Evolutionary conservation across 345 rosid species (phyloP).

Genomic region (Populus pruinosa): DNA sequence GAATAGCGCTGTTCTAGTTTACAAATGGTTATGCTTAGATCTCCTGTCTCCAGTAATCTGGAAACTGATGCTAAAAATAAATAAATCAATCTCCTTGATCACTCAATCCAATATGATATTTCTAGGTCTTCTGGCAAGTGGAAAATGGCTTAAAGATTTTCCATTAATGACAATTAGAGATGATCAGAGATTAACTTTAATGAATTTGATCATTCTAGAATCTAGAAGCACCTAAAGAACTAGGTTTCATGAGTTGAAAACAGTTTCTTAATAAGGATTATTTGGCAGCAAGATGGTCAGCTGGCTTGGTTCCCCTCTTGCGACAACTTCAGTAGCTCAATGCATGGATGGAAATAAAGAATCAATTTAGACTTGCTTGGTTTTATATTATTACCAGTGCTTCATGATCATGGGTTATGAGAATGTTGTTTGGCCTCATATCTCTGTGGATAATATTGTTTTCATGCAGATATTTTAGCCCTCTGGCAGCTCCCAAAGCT

Average conservation of each 20-base stretch:
- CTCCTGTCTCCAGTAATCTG: too few relatives aligned
- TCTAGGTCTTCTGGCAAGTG: not conserved
- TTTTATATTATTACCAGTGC: constrained; percentile 41
- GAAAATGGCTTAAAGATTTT: not conserved
- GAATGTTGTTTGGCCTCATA: constrained; percentile 65
- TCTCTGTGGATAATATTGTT: constrained; percentile 61
- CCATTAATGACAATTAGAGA: too few relatives aligned
- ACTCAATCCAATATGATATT: not conserved
- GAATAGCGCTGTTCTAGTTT: not conserved
- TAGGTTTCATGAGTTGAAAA: too few relatives aligned
- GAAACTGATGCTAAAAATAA: too few relatives aligned
- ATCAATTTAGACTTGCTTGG: not conserved
- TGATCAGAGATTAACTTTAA: not conserved
- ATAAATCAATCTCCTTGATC: too few relatives aligned
- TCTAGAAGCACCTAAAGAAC: not conserved
- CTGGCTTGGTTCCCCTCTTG: not conserved
- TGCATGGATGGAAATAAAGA: not conserved
- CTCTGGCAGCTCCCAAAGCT: constrained; percentile 55
- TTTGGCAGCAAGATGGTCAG: too few relatives aligned
- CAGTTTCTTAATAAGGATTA: too few relatives aligned
- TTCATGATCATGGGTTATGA: constrained; percentile 54
- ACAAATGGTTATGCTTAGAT: not conserved
- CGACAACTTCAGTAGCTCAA: not conserved
- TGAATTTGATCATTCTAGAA: not conserved
- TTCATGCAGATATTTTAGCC: constrained; percentile 53